phyloP scores from a whole-genome alignment of 345 rosid genomes.

The Kernera saxatilis region DNA sequence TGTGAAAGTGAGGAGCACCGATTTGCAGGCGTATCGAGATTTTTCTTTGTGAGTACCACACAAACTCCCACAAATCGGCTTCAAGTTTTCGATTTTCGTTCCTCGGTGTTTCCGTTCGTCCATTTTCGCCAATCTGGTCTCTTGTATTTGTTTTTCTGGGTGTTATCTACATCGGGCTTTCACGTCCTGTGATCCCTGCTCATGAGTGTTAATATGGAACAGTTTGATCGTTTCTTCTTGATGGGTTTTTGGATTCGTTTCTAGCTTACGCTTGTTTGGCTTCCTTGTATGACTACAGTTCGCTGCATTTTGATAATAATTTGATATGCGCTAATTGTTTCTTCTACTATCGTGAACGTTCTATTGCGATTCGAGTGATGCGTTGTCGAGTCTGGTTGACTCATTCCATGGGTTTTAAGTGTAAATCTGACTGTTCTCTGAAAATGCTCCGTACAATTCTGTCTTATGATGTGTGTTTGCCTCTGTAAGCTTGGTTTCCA shows the following conservation, averaged over 20 bases:
- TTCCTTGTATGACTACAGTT: background rate
- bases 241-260: slow-evolving; percentile 9
- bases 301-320: background rate
- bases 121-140: slow-evolving; percentile 24
- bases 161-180: background rate
- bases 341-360: background rate
- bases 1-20: background rate
- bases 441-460: background rate
- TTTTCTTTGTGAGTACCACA: slow-evolving; percentile 33
- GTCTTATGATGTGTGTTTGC: background rate
- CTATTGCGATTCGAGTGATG: background rate
- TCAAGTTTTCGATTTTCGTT: slow-evolving; percentile 20
- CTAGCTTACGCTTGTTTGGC: background rate
- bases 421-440: slow-evolving; percentile 2
- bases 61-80: slow-evolving; percentile 4
- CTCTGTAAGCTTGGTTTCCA: background rate
- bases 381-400: background rate
- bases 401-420: background rate
- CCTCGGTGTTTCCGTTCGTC: slow-evolving; percentile 22
- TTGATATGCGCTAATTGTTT: background rate
- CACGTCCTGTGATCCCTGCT: background rate
- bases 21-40: background rate
- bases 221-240: slow-evolving; percentile 21
- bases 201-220: background rate
- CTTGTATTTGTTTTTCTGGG: background rate